Base-by-base conservation (phyloP, 2,329 filamentous ascomycete species). In the Diaporthe sp. region DNA sequence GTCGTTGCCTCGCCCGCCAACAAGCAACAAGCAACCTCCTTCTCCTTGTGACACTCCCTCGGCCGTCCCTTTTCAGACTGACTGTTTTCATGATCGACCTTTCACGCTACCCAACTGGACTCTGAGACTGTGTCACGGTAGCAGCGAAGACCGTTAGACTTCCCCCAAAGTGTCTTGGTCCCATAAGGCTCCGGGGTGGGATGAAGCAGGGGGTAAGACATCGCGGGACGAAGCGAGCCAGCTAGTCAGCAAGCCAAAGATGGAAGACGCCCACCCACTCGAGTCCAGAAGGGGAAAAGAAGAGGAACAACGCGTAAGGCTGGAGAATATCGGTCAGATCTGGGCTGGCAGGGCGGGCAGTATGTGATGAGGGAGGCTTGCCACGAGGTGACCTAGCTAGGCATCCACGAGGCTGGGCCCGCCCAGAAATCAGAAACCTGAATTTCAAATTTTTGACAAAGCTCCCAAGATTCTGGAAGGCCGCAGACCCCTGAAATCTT, bases 351-450 rank as follows among this genome's bases (percentile, higher is more conserved):
- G 49, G 49, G n/a, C 3, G n/a, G n/a, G 49, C 34, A 15, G 46
- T 39, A n/a, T 25, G 65, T 53, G 44, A 68, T 34, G 46, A 19
- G 65, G 65, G 46, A 68, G 65, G 65, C 65, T 53, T 68, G 65
- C 65, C 65, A 70, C 65, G 65, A 70, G 65, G 65, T 42, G 31
- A 13, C 7, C 25, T 28, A 68, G 31, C 46, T 31, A 70, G 65
- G 65, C 65, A 70, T 17, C 65, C 65, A 28, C 65, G 51, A 70
- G 65, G 65, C 65, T 70, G 65, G 65, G 65, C 34, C 65, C 25
- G 49, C 49, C 65, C 65, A 53, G 49, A 15, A 53, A 53, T 53
- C 9, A 19, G 31, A 68, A 68, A 68, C 62, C 62, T 53, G 49
- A 19, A 70, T 68, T 68, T 39, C 28, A 53, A 68, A 53, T 46